A percentile compares a stretch with the other conserved stretches of the same genome.
These are phyloP conservation scores for Ogataea minuta DNA, from an alignment of 805 yeast species.

Conservation along the genomic window DNA sequence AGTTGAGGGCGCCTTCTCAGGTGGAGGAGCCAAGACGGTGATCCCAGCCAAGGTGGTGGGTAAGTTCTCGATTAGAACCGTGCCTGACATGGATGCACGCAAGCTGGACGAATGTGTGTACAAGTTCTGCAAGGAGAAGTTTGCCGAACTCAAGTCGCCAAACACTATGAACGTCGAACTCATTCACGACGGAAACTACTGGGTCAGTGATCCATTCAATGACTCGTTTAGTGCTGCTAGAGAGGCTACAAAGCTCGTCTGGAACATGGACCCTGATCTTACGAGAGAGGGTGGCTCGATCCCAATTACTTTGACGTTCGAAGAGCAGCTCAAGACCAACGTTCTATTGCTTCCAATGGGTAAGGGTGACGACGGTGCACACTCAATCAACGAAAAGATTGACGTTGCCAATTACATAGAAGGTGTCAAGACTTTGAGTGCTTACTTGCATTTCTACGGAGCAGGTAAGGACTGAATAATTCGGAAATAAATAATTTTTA, in stretches of 20 bases:
- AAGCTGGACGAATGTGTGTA: slow-evolving; percentile 77
- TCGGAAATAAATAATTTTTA: not conserved
- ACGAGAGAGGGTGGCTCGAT: slow-evolving; percentile 99
- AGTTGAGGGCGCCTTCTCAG: slow-evolving; percentile 94
- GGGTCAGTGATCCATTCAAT: slow-evolving; percentile 94
- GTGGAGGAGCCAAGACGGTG: slow-evolving; percentile 96
- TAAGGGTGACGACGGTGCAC: slow-evolving; percentile 99
- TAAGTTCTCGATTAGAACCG: slow-evolving; percentile 95
- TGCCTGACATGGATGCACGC: slow-evolving; percentile 83
- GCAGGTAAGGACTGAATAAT: slow-evolving; percentile 15
- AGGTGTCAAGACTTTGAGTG: slow-evolving; percentile 91
- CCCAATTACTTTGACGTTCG: slow-evolving; percentile 94
- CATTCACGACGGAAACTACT: slow-evolving; percentile 93
- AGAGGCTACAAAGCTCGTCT: slow-evolving; percentile 90
- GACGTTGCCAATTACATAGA: slow-evolving; percentile 85
- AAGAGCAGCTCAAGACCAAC: slow-evolving; percentile 77
- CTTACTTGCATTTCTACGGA: slow-evolving; percentile 84
- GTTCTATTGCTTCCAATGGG: slow-evolving; percentile 96
- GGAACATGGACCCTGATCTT: slow-evolving; percentile 93
- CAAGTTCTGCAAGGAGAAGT: slow-evolving; percentile 64
- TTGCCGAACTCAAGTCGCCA: slow-evolving; percentile 69
- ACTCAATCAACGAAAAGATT: slow-evolving; percentile 93
- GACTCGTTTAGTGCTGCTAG: slow-evolving; percentile 92
- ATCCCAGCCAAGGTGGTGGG: slow-evolving; percentile 94
- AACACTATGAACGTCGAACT: slow-evolving; percentile 71